Evolutionary conservation across 1,139 yeast genomes (phyloP), one percentile per base, ranked within the genome.

Genomic region (Hyphopichia pseudoburtonii): DNA sequence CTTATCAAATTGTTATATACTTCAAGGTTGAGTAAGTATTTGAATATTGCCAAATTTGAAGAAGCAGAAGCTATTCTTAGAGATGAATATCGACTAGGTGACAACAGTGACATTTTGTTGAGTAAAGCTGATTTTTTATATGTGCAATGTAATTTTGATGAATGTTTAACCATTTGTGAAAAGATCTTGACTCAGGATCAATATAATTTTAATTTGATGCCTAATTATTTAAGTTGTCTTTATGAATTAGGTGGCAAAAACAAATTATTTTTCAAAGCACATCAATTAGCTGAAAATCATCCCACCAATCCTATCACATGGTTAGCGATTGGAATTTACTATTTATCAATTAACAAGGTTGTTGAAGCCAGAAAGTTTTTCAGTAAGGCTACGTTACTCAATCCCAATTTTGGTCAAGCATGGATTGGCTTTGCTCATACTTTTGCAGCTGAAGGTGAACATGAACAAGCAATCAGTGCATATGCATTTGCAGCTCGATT

Each of bases 361-460:
- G 62, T 81, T 5, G 97, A 90, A 48, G 96, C 97, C 0, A 70
- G 98, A 39, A 76, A 86, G 46, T 88, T 78, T 56, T 94, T 90
- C 60, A 82, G 94, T 39, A 90, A 88, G 57, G 92, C 97, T 0
- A 88, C 97, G 0, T 73, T 89, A 48, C 63, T 90, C 47, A 85
- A 88, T 49, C 96, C 98, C 1, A 86, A 84, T 48, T 89, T 87
- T 64, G 95, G 95, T 0, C 94, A 87, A 38, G 96, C 97, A 1
- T 94, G 98, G 98, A 82, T 94, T 33, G 98, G 97, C 1, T 94
- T 94, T 67, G 97, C 97, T 1, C 97, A 92, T 56, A 90, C 98
- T 0, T 94, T 89, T 73, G 97, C 97, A 0, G 85, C 87, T 2
- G 98, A 94, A 58, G 96, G 97, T 8, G 99, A 94, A 61, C 97